Base-by-base conservation (phyloP, 768 basidiomycete species). In the Leccinum fibrillosum region DNA sequence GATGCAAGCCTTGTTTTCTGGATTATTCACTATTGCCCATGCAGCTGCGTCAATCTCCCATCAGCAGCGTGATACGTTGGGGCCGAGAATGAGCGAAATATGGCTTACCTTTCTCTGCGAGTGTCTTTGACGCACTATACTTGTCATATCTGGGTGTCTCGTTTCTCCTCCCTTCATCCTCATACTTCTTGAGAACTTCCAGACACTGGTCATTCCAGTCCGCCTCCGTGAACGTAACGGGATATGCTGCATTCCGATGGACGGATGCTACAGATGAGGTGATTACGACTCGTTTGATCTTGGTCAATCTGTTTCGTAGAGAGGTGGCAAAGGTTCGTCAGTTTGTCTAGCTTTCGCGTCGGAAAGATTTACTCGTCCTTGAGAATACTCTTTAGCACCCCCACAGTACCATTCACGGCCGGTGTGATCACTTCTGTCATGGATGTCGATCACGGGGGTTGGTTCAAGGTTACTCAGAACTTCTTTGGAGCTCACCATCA, bases 341-440 rank as follows among this genome's bases (percentile, higher is more conserved):
- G 12, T n/a, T 7, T 2, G 37, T 53, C 17, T n/a, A 3, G 10
- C 28, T 34, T 19, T 17, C 9, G 17, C 8, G 9, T 23, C 32
- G 11, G 2, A 45, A 17, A 15, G 7, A 61, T 73, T 21, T 60
- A 85, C 82, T 76, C 79, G 62, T 82, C 66, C 67, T 83, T 85
- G 55, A 80, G 67, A 9, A 83, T 79, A 47, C 83, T 83, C 59
- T 82, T 73, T 25, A 93, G 74, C 13, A 92, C 76, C 6, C 83
- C 78, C 1, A 81, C 64, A 0, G 90, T 92, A 2, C 91, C 90
- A 3, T 82, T 73, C 4, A 92, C 81, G 25, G 91, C 91, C 5
- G 92, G 91, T 17, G 69, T 70, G 60, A 90, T 84, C 39, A 90
- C 64, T 59, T 89, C 86, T 86, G 35, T 5, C n/a, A 10, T 26